Evolutionary conservation across 2,329 filamentous ascomycete genomes (phyloP), one percentile per base, ranked within the genome.

Genomic region (Amphichorda felina): DNA sequence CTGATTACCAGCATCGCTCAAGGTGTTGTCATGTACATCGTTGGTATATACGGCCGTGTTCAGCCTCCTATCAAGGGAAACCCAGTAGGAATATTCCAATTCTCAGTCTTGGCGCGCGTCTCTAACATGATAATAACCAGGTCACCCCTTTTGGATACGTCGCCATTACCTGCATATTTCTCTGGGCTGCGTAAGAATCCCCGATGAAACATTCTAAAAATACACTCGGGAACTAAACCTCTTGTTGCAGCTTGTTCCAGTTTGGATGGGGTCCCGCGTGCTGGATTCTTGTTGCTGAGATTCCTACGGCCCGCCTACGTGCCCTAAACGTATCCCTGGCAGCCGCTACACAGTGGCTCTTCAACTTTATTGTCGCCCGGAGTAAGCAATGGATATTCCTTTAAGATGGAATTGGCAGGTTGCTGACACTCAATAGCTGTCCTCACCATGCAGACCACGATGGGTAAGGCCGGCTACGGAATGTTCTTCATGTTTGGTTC

Each of bases 281-380:
- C 58, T 84, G 79, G 79, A 81, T 82, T 48, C 75, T 82, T 47
- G 70, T 81, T 3, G 55, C 51, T 18, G 79, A 85, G 54, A 83
- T 84, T 39, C 78, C 79, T 0, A 76, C 75, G 7, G 75, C 76
- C 0, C 64, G 79, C 22, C 62, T 84, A 7, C 63, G 80, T 37
- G 73, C 72, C 14, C 57, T 79, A 43, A 83, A 82, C 47, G 79
- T 84, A 6, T 69, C 78, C 2, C 63, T 84, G 31, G 79, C 70
- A 0, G 78, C 79, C 1, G 75, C 73, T 2, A 81, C 75, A 0
- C 78, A 84, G 48, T 82, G 79, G 79, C 54, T 84, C 4, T 83
- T 84, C 55, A 85, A 85, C 50, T 81, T 84, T 41, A 70, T 82
- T 8, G 75, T 84, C 38, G 79, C 79, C 2, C 61, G 75, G 38